phyloP scores from a whole-genome alignment of 768 basidiomycete genomes.

The Boletus pseudo-olivaceus region DNA sequence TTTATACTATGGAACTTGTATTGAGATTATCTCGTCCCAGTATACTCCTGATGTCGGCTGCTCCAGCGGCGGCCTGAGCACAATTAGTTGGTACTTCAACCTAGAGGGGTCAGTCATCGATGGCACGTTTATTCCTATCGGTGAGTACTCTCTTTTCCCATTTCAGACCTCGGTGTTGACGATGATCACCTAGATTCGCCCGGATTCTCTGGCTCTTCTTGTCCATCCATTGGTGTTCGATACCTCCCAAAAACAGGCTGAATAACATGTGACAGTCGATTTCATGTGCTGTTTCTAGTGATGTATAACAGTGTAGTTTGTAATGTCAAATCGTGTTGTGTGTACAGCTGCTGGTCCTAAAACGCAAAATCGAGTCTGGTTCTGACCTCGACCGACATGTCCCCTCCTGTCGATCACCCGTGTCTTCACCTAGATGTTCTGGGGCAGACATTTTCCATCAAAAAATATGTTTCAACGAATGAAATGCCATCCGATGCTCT shows the following conservation, averaged over 20 bases:
- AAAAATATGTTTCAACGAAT: slow-evolving; percentile 36
- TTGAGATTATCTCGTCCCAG: slow-evolving; percentile 24
- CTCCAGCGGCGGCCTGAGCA: slow-evolving; percentile 33
- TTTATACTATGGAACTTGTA: neutral
- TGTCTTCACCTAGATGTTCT: slow-evolving; percentile 49
- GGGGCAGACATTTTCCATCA: slow-evolving; percentile 42
- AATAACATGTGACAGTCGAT: neutral
- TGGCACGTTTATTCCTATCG: slow-evolving; percentile 57
- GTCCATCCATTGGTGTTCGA: slow-evolving; percentile 53
- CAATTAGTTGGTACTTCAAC: slow-evolving; percentile 63
- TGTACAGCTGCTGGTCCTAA: neutral
- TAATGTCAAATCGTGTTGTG: neutral
- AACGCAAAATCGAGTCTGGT: neutral
- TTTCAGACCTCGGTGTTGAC: neutral
- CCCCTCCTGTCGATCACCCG: slow-evolving; percentile 45
- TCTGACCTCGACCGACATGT: slow-evolving; percentile 18
- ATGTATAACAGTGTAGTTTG: neutral
- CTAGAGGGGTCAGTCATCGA: slow-evolving; percentile 64
- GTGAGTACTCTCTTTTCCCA: slow-evolving; percentile 35
- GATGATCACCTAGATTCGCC: slow-evolving; percentile 44
- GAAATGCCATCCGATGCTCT: slow-evolving; percentile 29
- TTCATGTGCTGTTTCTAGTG: neutral
- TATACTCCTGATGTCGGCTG: slow-evolving; percentile 51
- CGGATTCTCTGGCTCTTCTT: slow-evolving; percentile 38
- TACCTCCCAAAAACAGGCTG: slow-evolving; percentile 52